A percentile compares a stretch with the other conserved stretches of the same genome.
Evolutionary conservation across 345 rosid genomes (phyloP).

Genomic region (Populus ilicifolia): DNA sequence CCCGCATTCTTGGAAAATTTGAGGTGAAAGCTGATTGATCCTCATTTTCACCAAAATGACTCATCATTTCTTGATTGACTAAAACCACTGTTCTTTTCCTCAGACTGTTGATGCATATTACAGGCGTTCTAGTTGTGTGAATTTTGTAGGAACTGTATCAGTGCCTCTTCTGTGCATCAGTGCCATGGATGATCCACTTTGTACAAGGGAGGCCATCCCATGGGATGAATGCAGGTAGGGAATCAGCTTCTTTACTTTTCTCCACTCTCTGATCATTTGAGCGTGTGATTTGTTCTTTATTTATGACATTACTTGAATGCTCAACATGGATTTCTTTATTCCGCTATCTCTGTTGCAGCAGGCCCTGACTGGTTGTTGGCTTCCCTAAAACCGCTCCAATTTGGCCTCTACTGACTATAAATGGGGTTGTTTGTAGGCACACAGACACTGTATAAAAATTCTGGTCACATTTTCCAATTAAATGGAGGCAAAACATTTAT

Average conservation of each 20-base stretch:
- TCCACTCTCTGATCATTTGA: background rate
- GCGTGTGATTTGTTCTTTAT: background rate
- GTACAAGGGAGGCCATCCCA: conserved; percentile 40
- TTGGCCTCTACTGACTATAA: too few species aligned
- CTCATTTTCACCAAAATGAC: background rate
- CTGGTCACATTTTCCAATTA: too few species aligned
- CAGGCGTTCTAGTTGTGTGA: conserved; percentile 28
- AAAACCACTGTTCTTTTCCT: conserved; percentile 6
- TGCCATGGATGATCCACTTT: conserved; percentile 42
- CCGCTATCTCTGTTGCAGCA: background rate
- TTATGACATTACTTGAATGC: background rate
- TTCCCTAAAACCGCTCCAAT: too few species aligned
- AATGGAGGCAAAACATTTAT: too few species aligned
- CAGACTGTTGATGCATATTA: conserved; percentile 41
- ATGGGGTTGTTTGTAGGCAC: too few species aligned
- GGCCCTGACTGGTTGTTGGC: too few species aligned
- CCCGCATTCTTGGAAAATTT: conserved; percentile 33
- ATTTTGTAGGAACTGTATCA: conserved; percentile 29
- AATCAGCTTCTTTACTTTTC: background rate
- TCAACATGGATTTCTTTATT: background rate
- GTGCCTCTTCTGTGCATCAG: conserved; percentile 39
- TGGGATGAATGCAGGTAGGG: conserved; percentile 41
- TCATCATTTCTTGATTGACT: background rate
- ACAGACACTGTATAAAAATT: too few species aligned
- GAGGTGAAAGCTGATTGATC: conserved; percentile 25